Conservation (phyloP, 345 rosid species). For the Microthlaspi erraticum region DNA sequence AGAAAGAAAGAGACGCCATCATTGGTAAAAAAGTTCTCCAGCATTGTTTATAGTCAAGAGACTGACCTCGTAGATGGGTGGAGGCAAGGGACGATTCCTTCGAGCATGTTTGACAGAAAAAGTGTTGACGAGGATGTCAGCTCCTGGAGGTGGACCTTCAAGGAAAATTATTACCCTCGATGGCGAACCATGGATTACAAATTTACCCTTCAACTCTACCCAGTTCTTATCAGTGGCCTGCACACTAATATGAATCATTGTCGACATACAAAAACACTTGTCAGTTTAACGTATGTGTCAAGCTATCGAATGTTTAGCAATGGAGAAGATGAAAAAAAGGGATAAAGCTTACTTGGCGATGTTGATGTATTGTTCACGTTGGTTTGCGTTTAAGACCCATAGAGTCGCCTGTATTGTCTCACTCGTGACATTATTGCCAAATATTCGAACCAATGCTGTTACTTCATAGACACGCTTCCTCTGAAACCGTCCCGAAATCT, state of each 20-base stretch:
- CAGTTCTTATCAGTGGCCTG: conserved; percentile 80
- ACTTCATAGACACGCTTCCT: conserved; percentile 72
- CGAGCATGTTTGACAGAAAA: conserved; percentile 70
- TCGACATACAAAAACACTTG: conserved; percentile 7
- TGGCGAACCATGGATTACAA: conserved; percentile 74
- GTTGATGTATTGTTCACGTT: conserved; percentile 70
- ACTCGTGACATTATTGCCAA: conserved; percentile 56
- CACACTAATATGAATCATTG: conserved; percentile 49
- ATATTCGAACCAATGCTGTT: conserved; percentile 70
- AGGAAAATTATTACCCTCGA: conserved; percentile 62
- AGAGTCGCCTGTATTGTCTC: conserved; percentile 72
- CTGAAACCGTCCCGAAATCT: conserved; percentile 68
- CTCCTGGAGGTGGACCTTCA: conserved; percentile 92
- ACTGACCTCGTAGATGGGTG: conserved; percentile 68
- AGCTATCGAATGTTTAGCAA: neutral
- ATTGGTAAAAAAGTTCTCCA: neutral
- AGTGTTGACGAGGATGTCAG: conserved; percentile 80
- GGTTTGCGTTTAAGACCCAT: conserved; percentile 73
- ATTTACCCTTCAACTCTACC: conserved; percentile 77
- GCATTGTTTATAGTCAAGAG: neutral
- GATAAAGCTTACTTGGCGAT: conserved; percentile 63
- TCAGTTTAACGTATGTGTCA: conserved; percentile 26
- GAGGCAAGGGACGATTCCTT: conserved; percentile 61
- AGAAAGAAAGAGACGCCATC: neutral
- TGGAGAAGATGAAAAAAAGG: conserved; percentile 20